Evolutionary conservation across 2,329 filamentous ascomycete species (phyloP).

Genomic region (Neocatenulostroma microsporum): DNA sequence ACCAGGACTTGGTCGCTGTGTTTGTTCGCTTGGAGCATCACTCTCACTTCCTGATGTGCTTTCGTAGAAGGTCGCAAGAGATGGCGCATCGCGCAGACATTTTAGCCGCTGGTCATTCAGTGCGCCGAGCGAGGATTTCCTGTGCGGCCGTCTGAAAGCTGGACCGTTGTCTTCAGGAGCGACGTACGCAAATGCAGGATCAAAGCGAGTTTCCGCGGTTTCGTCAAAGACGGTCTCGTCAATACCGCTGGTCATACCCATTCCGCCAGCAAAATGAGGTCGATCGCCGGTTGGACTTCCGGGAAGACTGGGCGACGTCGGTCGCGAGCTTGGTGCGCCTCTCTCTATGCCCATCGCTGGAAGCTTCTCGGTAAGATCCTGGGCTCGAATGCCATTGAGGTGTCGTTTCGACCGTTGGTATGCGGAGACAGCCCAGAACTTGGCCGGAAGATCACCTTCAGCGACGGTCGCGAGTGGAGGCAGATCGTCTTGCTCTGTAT

Average conservation of each 20-base stretch:
- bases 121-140: constrained; percentile 18
- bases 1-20: too few species aligned
- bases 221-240: constrained; percentile 23
- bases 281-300: neutral
- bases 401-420: constrained; percentile 44
- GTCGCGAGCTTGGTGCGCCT: constrained; percentile 11
- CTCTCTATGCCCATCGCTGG: constrained; percentile 5
- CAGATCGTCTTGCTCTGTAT: constrained; percentile 50
- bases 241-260: constrained; percentile 6
- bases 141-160: constrained; percentile 10
- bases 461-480: constrained; percentile 45
- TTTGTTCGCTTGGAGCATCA: constrained; percentile 1
- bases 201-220: constrained; percentile 16
- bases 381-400: constrained; percentile 47
- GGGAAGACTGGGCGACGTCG: constrained; percentile 7
- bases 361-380: constrained; percentile 32
- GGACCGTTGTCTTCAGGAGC: constrained; percentile 6
- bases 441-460: constrained; percentile 45
- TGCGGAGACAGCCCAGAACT: constrained; percentile 47
- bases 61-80: constrained; percentile 4
- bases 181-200: constrained; percentile 11
- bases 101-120: constrained; percentile 9
- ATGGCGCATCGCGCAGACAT: neutral
- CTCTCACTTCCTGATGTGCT: constrained; percentile 1
- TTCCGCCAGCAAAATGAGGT: neutral